phyloP scores from a whole-genome alignment of 1,284 basidiomycete species.

The Takashimella tepidaria region DNA sequence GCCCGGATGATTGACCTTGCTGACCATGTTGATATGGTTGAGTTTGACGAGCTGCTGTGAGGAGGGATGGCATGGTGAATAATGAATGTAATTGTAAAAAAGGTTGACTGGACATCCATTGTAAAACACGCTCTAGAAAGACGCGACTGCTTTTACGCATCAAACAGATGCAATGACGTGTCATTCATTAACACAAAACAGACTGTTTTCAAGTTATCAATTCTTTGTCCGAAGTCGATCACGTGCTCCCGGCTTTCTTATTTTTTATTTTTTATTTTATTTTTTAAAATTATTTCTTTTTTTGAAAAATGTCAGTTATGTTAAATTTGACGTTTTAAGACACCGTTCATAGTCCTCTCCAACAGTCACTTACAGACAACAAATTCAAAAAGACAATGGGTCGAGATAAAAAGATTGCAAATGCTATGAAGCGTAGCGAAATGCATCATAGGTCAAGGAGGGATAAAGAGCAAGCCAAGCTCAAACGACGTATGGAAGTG shows the following conservation, averaged over 20 bases:
- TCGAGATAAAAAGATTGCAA: constrained; percentile 57
- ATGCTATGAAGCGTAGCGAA: constrained; percentile 79
- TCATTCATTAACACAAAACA: no score
- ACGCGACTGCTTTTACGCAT: not conserved
- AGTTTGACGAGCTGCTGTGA: constrained; percentile 11
- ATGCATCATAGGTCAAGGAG: constrained; percentile 68
- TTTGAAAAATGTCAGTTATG: no score
- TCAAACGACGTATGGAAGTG: constrained; percentile 73
- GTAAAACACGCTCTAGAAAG: no score
- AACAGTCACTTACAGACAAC: no score
- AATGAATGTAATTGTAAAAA: not conserved
- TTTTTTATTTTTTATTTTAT: not conserved
- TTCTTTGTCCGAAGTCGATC: no score
- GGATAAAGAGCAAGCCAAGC: constrained; percentile 72
- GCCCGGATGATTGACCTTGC: not conserved
- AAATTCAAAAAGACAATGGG: no score
- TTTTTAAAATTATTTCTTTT: no score
- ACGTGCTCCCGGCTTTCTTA: not conserved
- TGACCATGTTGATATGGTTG: not conserved
- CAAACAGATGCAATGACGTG: not conserved
- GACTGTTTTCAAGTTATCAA: not conserved
- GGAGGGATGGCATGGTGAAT: constrained; percentile 20
- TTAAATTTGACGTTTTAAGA: no score
- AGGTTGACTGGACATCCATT: not conserved
- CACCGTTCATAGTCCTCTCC: no score